These are phyloP conservation scores for Chaetomium fimeti DNA, from an alignment of 495 filamentous ascomycete species.

Conservation along the genomic window DNA sequence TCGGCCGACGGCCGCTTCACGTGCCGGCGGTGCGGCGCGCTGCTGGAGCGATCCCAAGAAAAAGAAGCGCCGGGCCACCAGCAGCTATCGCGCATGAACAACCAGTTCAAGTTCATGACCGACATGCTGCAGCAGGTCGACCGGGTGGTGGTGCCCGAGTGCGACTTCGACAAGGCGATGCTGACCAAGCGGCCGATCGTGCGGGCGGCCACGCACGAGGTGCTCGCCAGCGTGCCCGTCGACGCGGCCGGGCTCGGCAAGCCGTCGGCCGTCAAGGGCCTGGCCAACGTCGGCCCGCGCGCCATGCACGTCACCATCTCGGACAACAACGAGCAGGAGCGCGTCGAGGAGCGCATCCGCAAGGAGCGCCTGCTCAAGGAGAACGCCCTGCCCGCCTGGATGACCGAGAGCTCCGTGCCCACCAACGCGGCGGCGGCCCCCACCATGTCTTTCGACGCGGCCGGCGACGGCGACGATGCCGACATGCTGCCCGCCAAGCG, in stretches of 20 bases:
- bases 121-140: constrained; percentile 86
- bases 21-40: constrained; percentile 75
- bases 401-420: constrained; percentile 77
- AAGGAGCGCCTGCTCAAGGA: constrained; percentile 75
- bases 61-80: constrained; percentile 72
- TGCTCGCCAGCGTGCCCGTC: constrained; percentile 54
- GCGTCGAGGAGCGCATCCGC: constrained; percentile 65
- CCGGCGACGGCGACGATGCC: constrained; percentile 32
- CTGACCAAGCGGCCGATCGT: constrained; percentile 58
- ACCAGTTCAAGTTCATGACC: constrained; percentile 80
- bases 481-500: constrained; percentile 51
- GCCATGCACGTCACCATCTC: constrained; percentile 79
- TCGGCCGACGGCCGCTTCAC: constrained; percentile 64
- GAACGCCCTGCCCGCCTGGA: constrained; percentile 87
- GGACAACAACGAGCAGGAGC: constrained; percentile 71
- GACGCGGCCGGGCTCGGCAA: constrained; percentile 40
- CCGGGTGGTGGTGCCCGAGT: constrained; percentile 73
- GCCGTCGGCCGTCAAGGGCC: constrained; percentile 70
- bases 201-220: constrained; percentile 59
- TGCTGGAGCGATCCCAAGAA: constrained; percentile 67
- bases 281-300: constrained; percentile 62
- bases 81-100: constrained; percentile 80
- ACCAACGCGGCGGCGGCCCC: neutral
- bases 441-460: constrained; percentile 19
- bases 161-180: constrained; percentile 79